Percentiles rank a stretch among this genome's conserved stretches.
phyloP scores from a whole-genome alignment of 2,329 filamentous ascomycete species.

The Septoria linicola region DNA sequence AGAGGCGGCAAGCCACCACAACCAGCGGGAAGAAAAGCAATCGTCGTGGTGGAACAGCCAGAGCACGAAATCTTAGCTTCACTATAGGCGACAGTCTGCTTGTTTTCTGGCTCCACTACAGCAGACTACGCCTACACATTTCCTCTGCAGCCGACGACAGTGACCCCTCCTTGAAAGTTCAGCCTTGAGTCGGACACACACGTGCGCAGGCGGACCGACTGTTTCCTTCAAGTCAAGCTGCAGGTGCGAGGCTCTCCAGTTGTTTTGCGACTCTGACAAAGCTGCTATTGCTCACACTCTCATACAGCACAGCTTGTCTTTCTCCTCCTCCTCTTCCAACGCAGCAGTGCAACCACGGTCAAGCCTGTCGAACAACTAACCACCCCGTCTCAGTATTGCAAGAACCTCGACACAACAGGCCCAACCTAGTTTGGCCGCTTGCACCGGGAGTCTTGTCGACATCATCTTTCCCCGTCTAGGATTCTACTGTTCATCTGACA shows the following conservation, averaged over 20 bases:
- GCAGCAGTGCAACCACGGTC: too few species aligned
- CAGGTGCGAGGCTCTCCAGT: background rate
- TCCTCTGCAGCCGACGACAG: too few species aligned
- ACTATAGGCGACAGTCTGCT: slow-evolving; percentile 7
- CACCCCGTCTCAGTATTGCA: background rate
- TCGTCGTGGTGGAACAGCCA: too few species aligned
- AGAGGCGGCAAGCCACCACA: too few species aligned
- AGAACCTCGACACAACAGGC: background rate
- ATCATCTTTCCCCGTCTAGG: slow-evolving; percentile 1
- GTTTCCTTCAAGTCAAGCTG: background rate
- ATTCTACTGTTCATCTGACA: background rate
- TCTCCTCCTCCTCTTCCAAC: too few species aligned
- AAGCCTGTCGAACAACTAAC: too few species aligned
- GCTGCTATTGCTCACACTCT: background rate
- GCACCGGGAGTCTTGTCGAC: slow-evolving; percentile 1
- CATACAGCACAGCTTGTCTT: background rate
- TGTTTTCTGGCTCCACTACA: slow-evolving; percentile 7
- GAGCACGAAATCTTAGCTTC: slow-evolving; percentile 13
- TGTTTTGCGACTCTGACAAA: background rate
- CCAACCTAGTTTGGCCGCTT: slow-evolving; percentile 2
- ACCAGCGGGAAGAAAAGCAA: background rate
- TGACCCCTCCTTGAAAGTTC: too few species aligned
- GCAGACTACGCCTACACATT: background rate
- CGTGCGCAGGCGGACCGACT: background rate
- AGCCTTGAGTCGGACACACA: background rate